Evolutionary conservation across 768 basidiomycete species (phyloP), one percentile per base, ranked within the genome.

Genomic region (Leucosporidium creatinivorum): DNA sequence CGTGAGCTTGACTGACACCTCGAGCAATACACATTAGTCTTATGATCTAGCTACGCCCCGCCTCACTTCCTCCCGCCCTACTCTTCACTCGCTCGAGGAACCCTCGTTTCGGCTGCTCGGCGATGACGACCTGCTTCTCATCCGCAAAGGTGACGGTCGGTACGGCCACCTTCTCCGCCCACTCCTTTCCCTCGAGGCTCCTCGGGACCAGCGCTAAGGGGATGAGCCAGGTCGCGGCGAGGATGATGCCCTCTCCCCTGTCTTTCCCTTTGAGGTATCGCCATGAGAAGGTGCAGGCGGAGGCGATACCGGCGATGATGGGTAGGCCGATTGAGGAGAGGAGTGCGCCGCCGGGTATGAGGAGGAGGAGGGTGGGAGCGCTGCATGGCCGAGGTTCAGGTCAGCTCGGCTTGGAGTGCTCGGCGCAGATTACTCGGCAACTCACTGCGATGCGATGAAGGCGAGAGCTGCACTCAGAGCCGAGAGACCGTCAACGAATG

Each of bases 191-290:
- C 9, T 33, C 26, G 54, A 62, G 50, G 1, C 58, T 61, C 33
- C 60, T n/a, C 23, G 66, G 66, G 13, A 67, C 66, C 26, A 62
- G 33, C 23, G 61, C 66, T 1, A 67, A 8, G 1, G 66, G 66
- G 12, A 67, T 26, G 13, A 67, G 21, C 66, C 66, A 67, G 17
- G 66, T 67, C 30, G 66, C 66, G 2, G 56, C 49, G 5, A 67
- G 31, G 33, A 67, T 36, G 39, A 67, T 36, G 1, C 66, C 61
- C 18, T 67, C 56, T 12, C 66, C 66, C 10, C 39, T 25, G 57
- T 67, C 66, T 50, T 58, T 58, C 19, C 28, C 36, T 25, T 62
- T 58, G 25, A 67, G 44, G 28, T 55, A 47, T 48, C 51, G 58
- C 66, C 66, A 67, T 31, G 13, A 9, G 39, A 15, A 44, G 8